Evolutionary conservation across 1,139 yeast species (phyloP).

Genomic region (Yamadazyma aaseri): DNA sequence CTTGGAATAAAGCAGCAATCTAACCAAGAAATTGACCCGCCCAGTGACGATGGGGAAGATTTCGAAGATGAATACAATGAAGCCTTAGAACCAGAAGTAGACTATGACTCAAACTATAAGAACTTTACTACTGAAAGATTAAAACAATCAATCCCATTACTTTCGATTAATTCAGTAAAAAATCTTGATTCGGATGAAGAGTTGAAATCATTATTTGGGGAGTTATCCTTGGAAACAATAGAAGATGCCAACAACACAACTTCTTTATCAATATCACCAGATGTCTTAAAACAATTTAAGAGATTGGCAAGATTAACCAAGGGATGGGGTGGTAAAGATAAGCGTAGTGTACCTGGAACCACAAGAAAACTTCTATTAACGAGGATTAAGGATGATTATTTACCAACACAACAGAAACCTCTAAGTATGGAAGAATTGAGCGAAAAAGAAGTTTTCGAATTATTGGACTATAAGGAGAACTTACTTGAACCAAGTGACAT

Average conservation of each 20-base stretch:
- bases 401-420: conserved; percentile 68
- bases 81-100: conserved; percentile 33
- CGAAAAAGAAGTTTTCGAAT: conserved; percentile 36
- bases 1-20: background rate
- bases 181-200: conserved; percentile 81
- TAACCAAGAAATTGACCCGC: conserved; percentile 15
- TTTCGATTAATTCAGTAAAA: conserved; percentile 46
- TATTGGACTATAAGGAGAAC: conserved; percentile 41
- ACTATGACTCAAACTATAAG: conserved; percentile 42
- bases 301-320: conserved; percentile 60
- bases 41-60: conserved; percentile 24
- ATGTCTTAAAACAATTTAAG: conserved; percentile 61
- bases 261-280: conserved; percentile 61
- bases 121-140: conserved; percentile 46
- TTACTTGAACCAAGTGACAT: conserved; percentile 24
- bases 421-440: conserved; percentile 59
- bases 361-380: conserved; percentile 66
- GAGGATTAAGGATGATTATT: conserved; percentile 77
- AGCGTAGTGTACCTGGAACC: conserved; percentile 70
- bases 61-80: conserved; percentile 32
- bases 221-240: conserved; percentile 63
- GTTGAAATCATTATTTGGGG: conserved; percentile 70
- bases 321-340: conserved; percentile 85
- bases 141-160: conserved; percentile 34
- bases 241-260: conserved; percentile 72